Percentiles rank a stretch among this genome's conserved stretches.
phyloP scores from a whole-genome alignment of 140 eudicot species.

The Senecio squalidus region DNA sequence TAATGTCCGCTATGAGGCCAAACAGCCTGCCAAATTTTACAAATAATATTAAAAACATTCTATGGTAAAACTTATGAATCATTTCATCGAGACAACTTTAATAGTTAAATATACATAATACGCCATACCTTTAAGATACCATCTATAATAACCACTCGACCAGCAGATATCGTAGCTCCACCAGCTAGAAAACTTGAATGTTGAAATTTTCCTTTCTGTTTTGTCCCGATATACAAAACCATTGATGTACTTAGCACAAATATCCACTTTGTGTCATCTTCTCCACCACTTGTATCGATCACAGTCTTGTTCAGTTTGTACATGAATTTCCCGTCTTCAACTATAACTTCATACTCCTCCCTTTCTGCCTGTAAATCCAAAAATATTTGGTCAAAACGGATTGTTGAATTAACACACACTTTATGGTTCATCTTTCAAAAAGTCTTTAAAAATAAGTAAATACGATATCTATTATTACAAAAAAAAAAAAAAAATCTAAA shows the following conservation, averaged over 20 bases:
- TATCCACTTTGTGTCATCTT: constrained; percentile 68
- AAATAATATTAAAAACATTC: constrained; percentile 11
- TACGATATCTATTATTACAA: too few relatives aligned
- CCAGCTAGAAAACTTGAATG: constrained; percentile 97
- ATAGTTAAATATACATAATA: neutral
- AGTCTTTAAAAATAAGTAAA: too few relatives aligned
- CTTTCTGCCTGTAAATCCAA: constrained; percentile 56
- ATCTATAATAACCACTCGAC: constrained; percentile 60
- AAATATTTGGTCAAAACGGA: neutral
- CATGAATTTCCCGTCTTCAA: constrained; percentile 51
- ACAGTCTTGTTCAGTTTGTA: constrained; percentile 49
- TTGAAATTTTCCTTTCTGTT: constrained; percentile 76
- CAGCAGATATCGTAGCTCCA: constrained; percentile 89
- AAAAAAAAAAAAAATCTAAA: too few relatives aligned
- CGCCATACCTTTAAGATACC: constrained; percentile 59
- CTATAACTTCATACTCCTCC: constrained; percentile 62
- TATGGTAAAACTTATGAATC: neutral
- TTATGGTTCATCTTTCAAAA: too few relatives aligned
- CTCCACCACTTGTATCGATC: constrained; percentile 56
- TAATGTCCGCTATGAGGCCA: constrained; percentile 99
- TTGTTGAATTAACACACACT: too few relatives aligned
- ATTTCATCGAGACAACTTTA: neutral
- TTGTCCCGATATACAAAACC: constrained; percentile 64
- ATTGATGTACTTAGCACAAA: constrained; percentile 72
- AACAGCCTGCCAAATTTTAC: constrained; percentile 52